Evolutionary conservation across 345 rosid genomes (phyloP).

Genomic region (Corchorus capsularis): DNA sequence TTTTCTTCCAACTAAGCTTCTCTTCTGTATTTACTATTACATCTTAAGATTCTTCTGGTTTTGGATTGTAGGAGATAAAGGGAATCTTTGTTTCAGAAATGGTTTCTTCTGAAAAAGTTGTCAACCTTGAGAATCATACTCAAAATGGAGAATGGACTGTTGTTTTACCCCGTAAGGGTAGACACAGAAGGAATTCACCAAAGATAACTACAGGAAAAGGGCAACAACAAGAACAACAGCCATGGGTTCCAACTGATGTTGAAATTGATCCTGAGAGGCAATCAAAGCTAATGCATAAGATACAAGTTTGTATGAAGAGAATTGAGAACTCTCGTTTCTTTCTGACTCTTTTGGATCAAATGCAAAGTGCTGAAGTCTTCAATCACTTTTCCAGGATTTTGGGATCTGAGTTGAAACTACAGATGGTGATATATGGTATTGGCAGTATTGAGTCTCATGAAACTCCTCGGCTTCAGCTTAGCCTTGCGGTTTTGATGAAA

Average conservation of each 20-base stretch:
- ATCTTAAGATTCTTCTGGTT: not conserved
- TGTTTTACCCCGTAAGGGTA: conserved; percentile 62
- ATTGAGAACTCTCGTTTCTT: conserved; percentile 62
- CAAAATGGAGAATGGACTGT: conserved; percentile 73
- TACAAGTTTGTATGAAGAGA: conserved; percentile 48
- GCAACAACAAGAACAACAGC: conserved; percentile 31
- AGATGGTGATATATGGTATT: conserved; percentile 78
- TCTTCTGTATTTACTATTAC: not conserved
- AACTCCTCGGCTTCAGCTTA: conserved; percentile 72
- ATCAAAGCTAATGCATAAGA: conserved; percentile 55
- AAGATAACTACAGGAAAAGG: conserved; percentile 32
- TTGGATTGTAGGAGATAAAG: not conserved
- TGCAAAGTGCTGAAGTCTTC: conserved; percentile 49
- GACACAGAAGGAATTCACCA: conserved; percentile 34
- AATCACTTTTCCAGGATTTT: conserved; percentile 47
- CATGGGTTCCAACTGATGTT: conserved; percentile 60
- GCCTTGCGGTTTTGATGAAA: conserved; percentile 75
- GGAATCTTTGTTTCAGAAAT: conserved; percentile 24
- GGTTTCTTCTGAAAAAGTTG: conserved; percentile 47
- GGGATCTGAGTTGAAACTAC: conserved; percentile 55
- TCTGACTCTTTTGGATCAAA: conserved; percentile 54
- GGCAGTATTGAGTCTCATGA: conserved; percentile 87
- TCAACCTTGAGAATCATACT: conserved; percentile 28
- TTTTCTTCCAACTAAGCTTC: not conserved
- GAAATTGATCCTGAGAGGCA: conserved; percentile 45